phyloP scores from a whole-genome alignment of 768 basidiomycete genomes.

The Boletus tomentosulus region DNA sequence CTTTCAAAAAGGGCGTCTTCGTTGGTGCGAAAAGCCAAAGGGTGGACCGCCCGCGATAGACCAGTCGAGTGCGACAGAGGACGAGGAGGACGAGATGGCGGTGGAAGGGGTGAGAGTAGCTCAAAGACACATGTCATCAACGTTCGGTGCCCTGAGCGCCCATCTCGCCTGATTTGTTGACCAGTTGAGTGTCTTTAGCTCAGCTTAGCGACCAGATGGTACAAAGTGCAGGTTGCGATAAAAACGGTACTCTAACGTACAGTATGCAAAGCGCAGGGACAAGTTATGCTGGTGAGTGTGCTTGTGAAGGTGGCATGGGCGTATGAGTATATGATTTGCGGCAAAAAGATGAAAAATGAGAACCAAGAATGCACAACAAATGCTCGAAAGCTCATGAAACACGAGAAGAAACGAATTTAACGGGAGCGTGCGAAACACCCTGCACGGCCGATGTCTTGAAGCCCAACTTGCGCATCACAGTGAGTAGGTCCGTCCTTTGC shows the following conservation, averaged over 20 bases:
- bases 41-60: neutral
- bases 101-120: slow-evolving; percentile 1
- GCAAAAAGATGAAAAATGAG: slow-evolving; percentile 27
- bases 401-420: slow-evolving; percentile 48
- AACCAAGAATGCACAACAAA: slow-evolving; percentile 24
- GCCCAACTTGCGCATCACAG: slow-evolving; percentile 79
- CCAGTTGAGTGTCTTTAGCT: neutral
- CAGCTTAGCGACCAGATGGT: neutral
- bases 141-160: slow-evolving; percentile 15
- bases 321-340: slow-evolving; percentile 34
- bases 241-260: slow-evolving; percentile 41
- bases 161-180: slow-evolving; percentile 18
- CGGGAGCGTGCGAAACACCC: slow-evolving; percentile 44
- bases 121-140: slow-evolving; percentile 3
- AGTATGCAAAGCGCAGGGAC: slow-evolving; percentile 33
- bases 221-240: slow-evolving; percentile 14
- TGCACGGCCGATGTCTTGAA: slow-evolving; percentile 82
- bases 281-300: slow-evolving; percentile 30
- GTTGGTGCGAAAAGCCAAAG: too few species aligned
- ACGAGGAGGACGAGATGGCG: neutral
- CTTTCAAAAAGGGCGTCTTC: neutral
- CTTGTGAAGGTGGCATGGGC: slow-evolving; percentile 25
- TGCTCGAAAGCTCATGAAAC: slow-evolving; percentile 21
- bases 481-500: slow-evolving; percentile 81
- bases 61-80: too few species aligned